Evolutionary conservation across 768 basidiomycete genomes (phyloP).

Genomic region (Leccinum aurantiacum): DNA sequence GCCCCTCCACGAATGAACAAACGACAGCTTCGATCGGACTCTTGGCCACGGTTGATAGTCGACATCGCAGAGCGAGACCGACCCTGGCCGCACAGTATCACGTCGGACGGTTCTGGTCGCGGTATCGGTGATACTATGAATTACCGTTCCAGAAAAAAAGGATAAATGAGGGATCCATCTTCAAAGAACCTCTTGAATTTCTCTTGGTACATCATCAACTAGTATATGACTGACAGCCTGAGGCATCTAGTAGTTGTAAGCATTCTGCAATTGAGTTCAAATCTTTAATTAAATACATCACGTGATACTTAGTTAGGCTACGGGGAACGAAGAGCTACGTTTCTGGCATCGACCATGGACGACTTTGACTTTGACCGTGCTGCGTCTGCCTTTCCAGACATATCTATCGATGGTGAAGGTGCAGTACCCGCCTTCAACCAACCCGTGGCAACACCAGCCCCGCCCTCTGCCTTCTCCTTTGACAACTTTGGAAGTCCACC

Average conservation of each 20-base stretch:
- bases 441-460: constrained; percentile 29
- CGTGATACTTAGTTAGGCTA: constrained; percentile 10
- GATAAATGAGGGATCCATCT: no score
- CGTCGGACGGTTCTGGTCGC: no score
- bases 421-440: constrained; percentile 48
- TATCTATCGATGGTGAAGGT: constrained; percentile 66
- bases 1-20: not conserved
- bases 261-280: no score
- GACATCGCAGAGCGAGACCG: not conserved
- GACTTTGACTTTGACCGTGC: constrained; percentile 80
- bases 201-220: no score
- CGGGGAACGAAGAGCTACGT: not conserved
- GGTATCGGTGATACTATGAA: no score
- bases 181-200: no score
- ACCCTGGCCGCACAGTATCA: no score
- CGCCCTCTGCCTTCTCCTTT: constrained; percentile 57
- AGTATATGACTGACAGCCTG: no score
- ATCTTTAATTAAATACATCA: not conserved
- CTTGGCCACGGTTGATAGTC: not conserved
- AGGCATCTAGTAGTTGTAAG: no score
- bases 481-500: constrained; percentile 60
- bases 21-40: not conserved
- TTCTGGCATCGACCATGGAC: constrained; percentile 11
- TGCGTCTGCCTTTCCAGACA: constrained; percentile 84
- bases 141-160: no score